Base-by-base conservation (phyloP, 169 alveolate species). In the Cytauxzoon felis region DNA sequence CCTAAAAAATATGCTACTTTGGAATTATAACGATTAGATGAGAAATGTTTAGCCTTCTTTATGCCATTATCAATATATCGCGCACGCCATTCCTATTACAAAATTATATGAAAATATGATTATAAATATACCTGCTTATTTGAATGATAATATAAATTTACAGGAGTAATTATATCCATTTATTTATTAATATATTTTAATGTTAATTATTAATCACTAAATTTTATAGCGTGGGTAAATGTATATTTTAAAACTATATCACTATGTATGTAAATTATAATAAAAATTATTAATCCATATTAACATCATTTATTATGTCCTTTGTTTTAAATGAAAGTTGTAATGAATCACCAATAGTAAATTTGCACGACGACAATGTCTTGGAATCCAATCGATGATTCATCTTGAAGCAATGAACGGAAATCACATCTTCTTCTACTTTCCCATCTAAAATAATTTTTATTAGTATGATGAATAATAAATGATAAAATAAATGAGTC, bases 31-130 rank as follows among this genome's bases (percentile, higher is more conserved):
- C 82, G 32, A 36, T 61, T 73, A 69, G 72, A 64, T 9, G 84
- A 73, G 53, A 73, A 73, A 40, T 73, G 78, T 26, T 61, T 73
- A 21, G 79, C 61, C 71, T 64, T 73, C 80, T 73, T 73, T 18
- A 50, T 42, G 6, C 76, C 84, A 50, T 60, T 47, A 43, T 73
- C 78, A 40, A 63, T 30, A 65, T 73, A 73, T n/a, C 84, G 70
- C 21, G 84, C 80, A 36, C 84, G 45, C 84, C 84, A 73, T 54
- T 73, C 84, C 84, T 73, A 32, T 8, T 34, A 2, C 0, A 23
- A 38, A 38, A 38, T 38, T 38, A 38, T n/a, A 38, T 38, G 13
- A 38, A n/a, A 38, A 38, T 13, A 38, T 38, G 19, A n/a, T n/a
- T 38, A 38, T 38, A 38, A 38, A 38, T 38, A n/a, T 38, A n/a